A percentile compares a stretch with the other conserved stretches of the same genome.
phyloP scores from a whole-genome alignment of 108 stramenopile species.

The Ochromonas danica region DNA sequence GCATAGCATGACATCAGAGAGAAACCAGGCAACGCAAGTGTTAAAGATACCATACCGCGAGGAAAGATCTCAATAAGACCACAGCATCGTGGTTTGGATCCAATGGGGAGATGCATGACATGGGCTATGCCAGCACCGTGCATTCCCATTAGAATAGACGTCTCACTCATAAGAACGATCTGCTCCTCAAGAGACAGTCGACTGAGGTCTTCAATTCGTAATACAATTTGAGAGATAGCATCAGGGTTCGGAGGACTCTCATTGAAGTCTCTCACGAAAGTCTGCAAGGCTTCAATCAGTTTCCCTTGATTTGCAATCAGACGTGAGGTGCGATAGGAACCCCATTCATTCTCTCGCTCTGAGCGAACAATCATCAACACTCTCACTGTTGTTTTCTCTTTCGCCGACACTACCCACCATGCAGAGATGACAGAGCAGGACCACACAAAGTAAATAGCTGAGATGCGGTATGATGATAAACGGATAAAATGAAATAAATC shows the following conservation, averaged over 20 bases:
- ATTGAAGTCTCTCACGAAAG: too few relatives aligned
- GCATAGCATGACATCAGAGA: too few relatives aligned
- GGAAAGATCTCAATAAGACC: slow-evolving; percentile 12
- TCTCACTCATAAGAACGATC: not conserved
- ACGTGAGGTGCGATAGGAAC: not conserved
- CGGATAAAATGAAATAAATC: too few relatives aligned
- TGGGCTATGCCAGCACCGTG: slow-evolving; percentile 9
- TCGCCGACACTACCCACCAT: not conserved
- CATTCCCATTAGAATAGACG: not conserved
- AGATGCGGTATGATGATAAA: too few relatives aligned
- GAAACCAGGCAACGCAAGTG: too few relatives aligned
- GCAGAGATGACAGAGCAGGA: too few relatives aligned
- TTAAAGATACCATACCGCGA: too few relatives aligned
- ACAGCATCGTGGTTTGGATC: not conserved
- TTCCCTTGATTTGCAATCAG: not conserved
- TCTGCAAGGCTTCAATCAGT: not conserved
- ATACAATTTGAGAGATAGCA: not conserved
- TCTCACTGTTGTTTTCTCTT: not conserved
- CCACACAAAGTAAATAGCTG: too few relatives aligned
- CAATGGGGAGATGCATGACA: not conserved
- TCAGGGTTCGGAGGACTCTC: too few relatives aligned
- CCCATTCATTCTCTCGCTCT: not conserved
- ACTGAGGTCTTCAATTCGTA: not conserved
- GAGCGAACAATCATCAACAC: not conserved
- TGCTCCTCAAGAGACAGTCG: not conserved